Evolutionary conservation across 148 eudicot species (phyloP).

Genomic region (Mesembryanthemum crystallinum): DNA sequence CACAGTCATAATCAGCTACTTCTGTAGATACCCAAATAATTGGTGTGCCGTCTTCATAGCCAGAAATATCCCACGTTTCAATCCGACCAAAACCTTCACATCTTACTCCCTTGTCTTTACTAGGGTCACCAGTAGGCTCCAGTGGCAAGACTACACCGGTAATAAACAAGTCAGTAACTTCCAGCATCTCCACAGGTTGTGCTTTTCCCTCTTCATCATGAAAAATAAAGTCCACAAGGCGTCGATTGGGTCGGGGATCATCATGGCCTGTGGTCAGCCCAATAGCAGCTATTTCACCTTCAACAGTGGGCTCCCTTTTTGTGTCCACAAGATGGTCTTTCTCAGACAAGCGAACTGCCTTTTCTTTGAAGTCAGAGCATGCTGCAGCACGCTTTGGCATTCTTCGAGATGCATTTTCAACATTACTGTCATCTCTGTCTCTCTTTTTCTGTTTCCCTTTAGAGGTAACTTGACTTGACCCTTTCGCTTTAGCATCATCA

Average conservation of each 20-base stretch:
- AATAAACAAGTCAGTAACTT: constrained; percentile 68
- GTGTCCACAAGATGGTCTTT: constrained; percentile 53
- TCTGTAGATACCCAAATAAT: constrained; percentile 89
- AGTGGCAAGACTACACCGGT: constrained; percentile 80
- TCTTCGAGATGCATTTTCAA: constrained; percentile 48
- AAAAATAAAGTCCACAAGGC: constrained; percentile 71
- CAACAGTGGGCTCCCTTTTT: constrained; percentile 52
- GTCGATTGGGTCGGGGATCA: constrained; percentile 62
- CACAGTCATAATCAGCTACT: constrained; percentile 82
- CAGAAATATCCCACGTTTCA: constrained; percentile 90
- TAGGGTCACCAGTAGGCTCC: constrained; percentile 51
- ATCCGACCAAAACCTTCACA: constrained; percentile 98
- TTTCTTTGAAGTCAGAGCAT: constrained; percentile 76
- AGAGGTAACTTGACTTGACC: not conserved
- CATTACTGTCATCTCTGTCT: constrained; percentile 28
- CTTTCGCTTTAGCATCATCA: constrained; percentile 17
- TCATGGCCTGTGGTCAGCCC: constrained; percentile 70
- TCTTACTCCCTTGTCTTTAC: constrained; percentile 60
- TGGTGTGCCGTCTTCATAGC: constrained; percentile 92
- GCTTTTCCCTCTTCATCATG: constrained; percentile 73
- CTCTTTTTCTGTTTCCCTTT: constrained; percentile 38
- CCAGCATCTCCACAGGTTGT: constrained; percentile 84
- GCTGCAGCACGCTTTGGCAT: constrained; percentile 94
- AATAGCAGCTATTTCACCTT: constrained; percentile 69
- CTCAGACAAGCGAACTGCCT: constrained; percentile 40